Evolutionary conservation across 2,329 filamentous ascomycete species (phyloP), one percentile per base, ranked within the genome.

Genomic region (Pleomassaria siparia): DNA sequence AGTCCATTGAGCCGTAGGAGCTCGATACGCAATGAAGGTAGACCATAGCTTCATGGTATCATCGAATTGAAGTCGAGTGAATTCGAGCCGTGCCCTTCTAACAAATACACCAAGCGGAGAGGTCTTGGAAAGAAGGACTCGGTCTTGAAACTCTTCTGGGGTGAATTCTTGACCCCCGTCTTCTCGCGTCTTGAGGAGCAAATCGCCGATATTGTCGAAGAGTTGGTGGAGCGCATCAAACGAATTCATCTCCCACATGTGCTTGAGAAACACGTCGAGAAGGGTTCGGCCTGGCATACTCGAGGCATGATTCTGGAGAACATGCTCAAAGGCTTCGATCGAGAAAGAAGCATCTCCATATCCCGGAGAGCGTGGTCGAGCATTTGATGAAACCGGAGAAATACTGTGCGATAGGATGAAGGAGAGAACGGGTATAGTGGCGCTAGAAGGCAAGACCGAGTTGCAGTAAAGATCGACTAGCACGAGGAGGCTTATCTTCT

Each of bases 31-130:
- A 51, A 92, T 83, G 70, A 96, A 92, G 2, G 82, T 81, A 51
- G 84, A 85, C 91, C 94, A 97, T 4, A 99, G 74, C 47, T 82
- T 82, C 35, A 88, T 79, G 1, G 84, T 81, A 66, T 95, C 88
- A 46, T 89, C 81, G 60, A 97, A 96, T 37, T 85, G 85, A 28
- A 97, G 73, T 36, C 88, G 77, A 1, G 84, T 83, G 63, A 91
- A 95, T 71, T 97, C 92, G 2, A 95, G 74, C 56, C 84, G 80
- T 2, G 88, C 81, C 60, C 87, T 81, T 43, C 91, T 82, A 13
- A 96, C 79, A 64, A 95, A 95, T 5, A 81, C 79, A 1, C 91
- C 94, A 28, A 96, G 77, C 0, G 91, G 90, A 1, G 90, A 95
- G 42, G 83, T 87, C 20, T 82, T 79, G 2, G 87, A 83, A 18